Base-by-base conservation (phyloP, 208 protist genomes). In the Trypanosoma boissoni region DNA sequence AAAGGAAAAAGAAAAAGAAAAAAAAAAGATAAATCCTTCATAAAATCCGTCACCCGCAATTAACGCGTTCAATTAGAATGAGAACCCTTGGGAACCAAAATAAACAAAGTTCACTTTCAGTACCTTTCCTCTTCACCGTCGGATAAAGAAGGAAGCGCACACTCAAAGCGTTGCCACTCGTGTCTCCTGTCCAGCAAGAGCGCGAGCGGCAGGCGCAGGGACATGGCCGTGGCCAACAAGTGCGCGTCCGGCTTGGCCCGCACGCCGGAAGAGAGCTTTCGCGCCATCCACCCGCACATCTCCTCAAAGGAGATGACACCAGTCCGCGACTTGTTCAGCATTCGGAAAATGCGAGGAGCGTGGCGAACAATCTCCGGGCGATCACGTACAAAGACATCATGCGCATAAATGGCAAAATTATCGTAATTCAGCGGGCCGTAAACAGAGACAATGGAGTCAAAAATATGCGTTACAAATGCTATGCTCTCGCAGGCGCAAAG, bases 241-340 rank as follows among this genome's bases (percentile, higher is more conserved):
- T 90, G 88, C 37, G 73, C 73, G 45, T 95, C 78, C 0, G 88
- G 88, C 14, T 74, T 66, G 16, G 74, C 23, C 28, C 81, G 80
- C 53, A 68, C 72, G 27, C 84, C 82, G 43, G 77, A 85, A 51
- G 82, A 91, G 7, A 95, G 71, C 65, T 91, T 90, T 9, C 83
- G 78, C 12, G 83, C 88, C 62, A 95, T 69, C 84, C 85, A 95
- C 6, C 74, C 61, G 52, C 88, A 95, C 16, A 95, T 59, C 65
- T 95, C 88, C 60, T 95, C 88, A 58, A 84, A 92, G 16, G 70
- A 85, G 57, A 95, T 87, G 54, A 75, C 76, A 18, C 84, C 88
- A 9, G 74, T 74, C 0, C 84, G 79, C 9, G 74, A 81, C 44
- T 75, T 75, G 80, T 95, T 88, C 18, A 95, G 60, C 52, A 68